Base-by-base conservation (phyloP, 306 rosid species). In the Astragalus membranaceus region DNA sequence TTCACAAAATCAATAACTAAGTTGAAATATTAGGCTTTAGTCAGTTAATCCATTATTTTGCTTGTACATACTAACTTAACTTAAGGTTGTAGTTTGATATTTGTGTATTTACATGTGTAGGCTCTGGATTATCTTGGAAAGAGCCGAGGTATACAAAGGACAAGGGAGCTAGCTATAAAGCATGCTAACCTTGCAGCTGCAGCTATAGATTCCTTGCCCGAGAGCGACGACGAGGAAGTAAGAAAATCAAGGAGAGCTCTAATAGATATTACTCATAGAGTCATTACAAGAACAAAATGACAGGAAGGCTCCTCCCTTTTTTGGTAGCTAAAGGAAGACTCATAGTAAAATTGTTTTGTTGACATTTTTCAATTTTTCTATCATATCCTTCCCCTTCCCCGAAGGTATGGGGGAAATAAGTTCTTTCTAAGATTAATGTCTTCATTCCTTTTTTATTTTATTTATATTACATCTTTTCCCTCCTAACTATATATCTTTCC, bases 131-230 rank as follows among this genome's bases (percentile, higher is more conserved):
- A 87, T 78, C 91, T 94, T 13, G 95, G 85, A 12, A 87, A 83
- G 84, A 94, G 99, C 53, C 77, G 79, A 30, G 99, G 97, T 58
- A 81, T 94, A 70, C 99, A 91, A 62, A 85, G 79, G 73, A 83
- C 99, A 39, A 85, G 70, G 82, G 99, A 94, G 73, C 87, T 94
- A 44, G 99, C 99, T 16, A 32, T 73, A 49, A 79, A 85, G 76
- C 99, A 91, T 71, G 97, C 99, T 65, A 88, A 72, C 75, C 89
- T 87, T 57, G 97, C 97, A 1, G 97, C 92, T 6, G 88, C 79
- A 63, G 96, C 99, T 16, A 91, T 94, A 14, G 95, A 94, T 81
- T 88, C 95, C 62, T 78, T 94, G 50, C 99, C 97, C 0, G 85
- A 81, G 64, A 85, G 57, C 33, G 65, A 88, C 2, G 85, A 91